Percentiles rank a stretch among this genome's conserved stretches.
Evolutionary conservation across 805 yeast species (phyloP).

Genomic region (Cyberlindnera euphorbiae): DNA sequence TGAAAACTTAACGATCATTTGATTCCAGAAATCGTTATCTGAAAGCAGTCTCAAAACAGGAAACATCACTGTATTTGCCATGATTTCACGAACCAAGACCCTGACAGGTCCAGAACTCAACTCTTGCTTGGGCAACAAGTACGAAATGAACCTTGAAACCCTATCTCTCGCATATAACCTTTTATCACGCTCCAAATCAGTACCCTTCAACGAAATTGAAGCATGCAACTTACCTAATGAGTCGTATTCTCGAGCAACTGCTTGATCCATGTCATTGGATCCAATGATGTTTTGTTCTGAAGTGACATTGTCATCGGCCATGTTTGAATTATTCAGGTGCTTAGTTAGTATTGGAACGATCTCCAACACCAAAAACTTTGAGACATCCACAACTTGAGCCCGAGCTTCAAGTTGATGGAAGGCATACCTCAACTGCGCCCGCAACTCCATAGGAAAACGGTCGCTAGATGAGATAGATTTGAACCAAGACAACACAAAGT

Average conservation of each 20-base stretch:
- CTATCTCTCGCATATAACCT: conserved; percentile 45
- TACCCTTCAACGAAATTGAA: conserved; percentile 39
- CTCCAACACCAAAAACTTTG: conserved; percentile 52
- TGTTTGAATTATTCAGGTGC: conserved; percentile 51
- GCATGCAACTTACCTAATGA: conserved; percentile 47
- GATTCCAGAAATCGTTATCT: conserved; percentile 78
- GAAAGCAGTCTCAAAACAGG: conserved; percentile 49
- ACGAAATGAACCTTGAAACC: conserved; percentile 42
- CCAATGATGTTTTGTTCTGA: conserved; percentile 28
- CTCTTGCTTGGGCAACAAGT: conserved; percentile 42
- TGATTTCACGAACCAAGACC: conserved; percentile 55
- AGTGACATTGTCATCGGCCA: conserved; percentile 32
- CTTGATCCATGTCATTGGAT: conserved; percentile 34
- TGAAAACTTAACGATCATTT: conserved; percentile 50
- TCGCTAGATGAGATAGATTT: conserved; percentile 35
- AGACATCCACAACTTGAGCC: conserved; percentile 42
- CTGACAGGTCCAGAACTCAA: conserved; percentile 42
- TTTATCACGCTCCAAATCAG: conserved; percentile 36
- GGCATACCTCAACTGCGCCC: conserved; percentile 37
- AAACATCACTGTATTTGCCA: conserved; percentile 51
- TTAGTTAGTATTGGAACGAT: conserved; percentile 61
- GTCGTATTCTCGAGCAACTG: conserved; percentile 37
- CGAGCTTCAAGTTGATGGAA: conserved; percentile 39
- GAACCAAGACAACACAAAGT: conserved; percentile 58
- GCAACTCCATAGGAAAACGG: conserved; percentile 38